These are phyloP conservation scores for Cytospora piceicola DNA, from an alignment of 2,329 filamentous ascomycete genomes.

Conservation along the genomic window DNA sequence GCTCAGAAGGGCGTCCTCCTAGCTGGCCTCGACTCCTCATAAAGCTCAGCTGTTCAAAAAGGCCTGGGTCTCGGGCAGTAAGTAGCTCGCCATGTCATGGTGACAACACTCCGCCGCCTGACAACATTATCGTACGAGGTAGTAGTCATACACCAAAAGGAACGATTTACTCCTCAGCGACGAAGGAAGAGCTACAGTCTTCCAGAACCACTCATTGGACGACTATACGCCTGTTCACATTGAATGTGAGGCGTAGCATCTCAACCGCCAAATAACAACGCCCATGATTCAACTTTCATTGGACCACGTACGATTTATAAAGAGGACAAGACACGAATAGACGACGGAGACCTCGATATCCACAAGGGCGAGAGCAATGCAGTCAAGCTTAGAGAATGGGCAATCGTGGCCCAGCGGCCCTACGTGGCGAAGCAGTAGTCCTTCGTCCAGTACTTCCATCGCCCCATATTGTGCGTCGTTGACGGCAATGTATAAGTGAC, in stretches of 20 bases:
- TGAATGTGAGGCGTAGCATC: background rate
- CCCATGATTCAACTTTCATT: background rate
- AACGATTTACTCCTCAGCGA: conserved; percentile 1
- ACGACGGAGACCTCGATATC: background rate
- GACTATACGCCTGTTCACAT: background rate
- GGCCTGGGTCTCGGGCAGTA: no score
- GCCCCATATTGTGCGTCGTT: background rate
- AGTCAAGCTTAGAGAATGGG: background rate
- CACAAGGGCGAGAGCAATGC: background rate
- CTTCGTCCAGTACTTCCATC: background rate
- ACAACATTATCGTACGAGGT: no score
- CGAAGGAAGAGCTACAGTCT: background rate
- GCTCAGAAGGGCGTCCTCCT: background rate
- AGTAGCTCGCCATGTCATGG: no score
- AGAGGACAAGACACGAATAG: background rate
- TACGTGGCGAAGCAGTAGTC: background rate
- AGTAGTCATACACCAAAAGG: background rate
- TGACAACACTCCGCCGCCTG: no score
- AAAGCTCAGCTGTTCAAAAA: background rate
- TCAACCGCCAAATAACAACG: background rate
- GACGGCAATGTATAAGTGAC: background rate
- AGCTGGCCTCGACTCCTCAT: conserved; percentile 1
- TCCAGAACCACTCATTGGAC: background rate
- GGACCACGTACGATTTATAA: background rate
- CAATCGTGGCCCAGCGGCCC: background rate